Evolutionary conservation across 2,329 filamentous ascomycete genomes (phyloP).

Genomic region (Ophiocordyceps australis): DNA sequence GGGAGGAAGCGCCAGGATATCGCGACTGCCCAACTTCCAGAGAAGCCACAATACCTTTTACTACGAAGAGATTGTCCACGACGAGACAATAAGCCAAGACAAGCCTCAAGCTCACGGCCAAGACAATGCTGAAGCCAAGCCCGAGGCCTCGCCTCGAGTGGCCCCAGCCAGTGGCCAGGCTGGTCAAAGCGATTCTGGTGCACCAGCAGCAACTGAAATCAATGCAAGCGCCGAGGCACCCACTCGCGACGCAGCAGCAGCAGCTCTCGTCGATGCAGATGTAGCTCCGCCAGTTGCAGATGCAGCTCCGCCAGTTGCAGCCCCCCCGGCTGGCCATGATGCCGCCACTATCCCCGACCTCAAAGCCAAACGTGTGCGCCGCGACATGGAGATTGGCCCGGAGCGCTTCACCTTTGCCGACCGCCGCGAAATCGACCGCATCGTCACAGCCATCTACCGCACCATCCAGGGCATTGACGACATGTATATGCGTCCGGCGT

Average conservation of each 20-base stretch:
- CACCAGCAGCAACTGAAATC: background rate
- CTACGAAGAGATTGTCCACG: constrained; percentile 49
- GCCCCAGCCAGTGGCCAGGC: background rate
- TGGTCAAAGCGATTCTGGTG: background rate
- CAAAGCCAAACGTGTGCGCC: constrained; percentile 37
- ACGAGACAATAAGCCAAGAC: constrained; percentile 25
- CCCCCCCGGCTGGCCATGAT: too few relatives aligned
- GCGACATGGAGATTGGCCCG: constrained; percentile 57
- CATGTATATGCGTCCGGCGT: constrained; percentile 62
- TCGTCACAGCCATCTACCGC: constrained; percentile 69
- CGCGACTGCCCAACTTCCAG: constrained; percentile 54
- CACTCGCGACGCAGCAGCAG: background rate
- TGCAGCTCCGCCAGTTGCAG: too few relatives aligned
- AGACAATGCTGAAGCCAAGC: background rate
- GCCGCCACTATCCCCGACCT: constrained; percentile 21
- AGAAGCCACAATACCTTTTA: constrained; percentile 51
- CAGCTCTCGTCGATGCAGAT: constrained; percentile 5
- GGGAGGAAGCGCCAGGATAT: constrained; percentile 34
- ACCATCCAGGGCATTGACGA: constrained; percentile 72
- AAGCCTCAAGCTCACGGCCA: constrained; percentile 5
- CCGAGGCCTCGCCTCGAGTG: background rate
- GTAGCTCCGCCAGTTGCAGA: too few relatives aligned
- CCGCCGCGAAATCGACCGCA: constrained; percentile 60
- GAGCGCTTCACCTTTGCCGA: constrained; percentile 57
- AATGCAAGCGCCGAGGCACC: background rate